These are phyloP conservation scores for Herpetospermum pedunculosum DNA, from an alignment of 306 rosid genomes.

Conservation along the genomic window DNA sequence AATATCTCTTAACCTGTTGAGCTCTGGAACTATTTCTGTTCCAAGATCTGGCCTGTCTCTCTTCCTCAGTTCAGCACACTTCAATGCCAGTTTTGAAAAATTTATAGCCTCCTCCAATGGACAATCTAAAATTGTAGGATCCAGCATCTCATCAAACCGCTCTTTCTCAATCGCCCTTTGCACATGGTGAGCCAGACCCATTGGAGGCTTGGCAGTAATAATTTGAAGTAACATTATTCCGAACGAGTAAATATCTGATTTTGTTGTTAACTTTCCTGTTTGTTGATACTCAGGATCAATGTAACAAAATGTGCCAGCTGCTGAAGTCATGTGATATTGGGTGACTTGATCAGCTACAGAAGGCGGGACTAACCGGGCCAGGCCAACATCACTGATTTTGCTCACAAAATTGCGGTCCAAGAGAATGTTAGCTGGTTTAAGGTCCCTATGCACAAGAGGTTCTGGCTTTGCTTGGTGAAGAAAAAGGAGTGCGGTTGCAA, in stretches of 20 bases:
- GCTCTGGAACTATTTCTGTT: conserved; percentile 58
- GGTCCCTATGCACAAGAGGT: conserved; percentile 91
- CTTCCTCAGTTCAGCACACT: conserved; percentile 69
- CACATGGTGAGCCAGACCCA: conserved; percentile 81
- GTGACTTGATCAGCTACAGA: conserved; percentile 72
- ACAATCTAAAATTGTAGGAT: conserved; percentile 70
- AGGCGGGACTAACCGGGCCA: conserved; percentile 73
- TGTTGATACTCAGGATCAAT: conserved; percentile 98
- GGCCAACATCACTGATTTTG: conserved; percentile 84
- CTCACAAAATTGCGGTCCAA: conserved; percentile 67
- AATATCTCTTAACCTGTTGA: conserved; percentile 54
- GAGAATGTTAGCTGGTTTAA: conserved; percentile 89
- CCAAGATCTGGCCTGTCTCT: conserved; percentile 87
- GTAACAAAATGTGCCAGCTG: conserved; percentile 96
- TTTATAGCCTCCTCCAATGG: conserved; percentile 58
- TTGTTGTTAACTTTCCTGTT: conserved; percentile 67
- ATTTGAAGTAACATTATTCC: conserved; percentile 82
- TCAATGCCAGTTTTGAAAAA: conserved; percentile 61
- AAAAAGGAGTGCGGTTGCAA: conserved; percentile 77
- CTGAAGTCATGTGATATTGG: conserved; percentile 78
- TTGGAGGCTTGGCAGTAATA: conserved; percentile 81
- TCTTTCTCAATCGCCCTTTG: conserved; percentile 54
- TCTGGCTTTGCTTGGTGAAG: conserved; percentile 96
- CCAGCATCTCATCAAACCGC: conserved; percentile 46
- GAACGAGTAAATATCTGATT: conserved; percentile 72